phyloP scores from a whole-genome alignment of 345 rosid species.

The Arabidopsis suecica region DNA sequence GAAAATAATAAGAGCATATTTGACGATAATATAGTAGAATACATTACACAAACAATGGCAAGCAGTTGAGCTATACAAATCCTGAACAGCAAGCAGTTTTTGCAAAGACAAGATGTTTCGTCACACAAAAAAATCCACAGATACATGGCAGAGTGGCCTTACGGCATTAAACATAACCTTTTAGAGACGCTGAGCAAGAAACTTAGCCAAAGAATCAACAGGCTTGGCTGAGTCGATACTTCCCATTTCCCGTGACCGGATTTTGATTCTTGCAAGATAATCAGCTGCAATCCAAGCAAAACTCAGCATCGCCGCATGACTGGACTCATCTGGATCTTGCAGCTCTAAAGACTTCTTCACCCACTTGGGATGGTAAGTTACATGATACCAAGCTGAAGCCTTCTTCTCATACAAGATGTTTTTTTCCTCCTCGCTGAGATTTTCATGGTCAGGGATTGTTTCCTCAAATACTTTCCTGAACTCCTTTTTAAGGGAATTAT shows the following conservation, averaged over 20 bases:
- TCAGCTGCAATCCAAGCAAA: slow-evolving; percentile 94
- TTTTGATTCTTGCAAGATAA: slow-evolving; percentile 83
- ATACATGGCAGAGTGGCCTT: slow-evolving; percentile 65
- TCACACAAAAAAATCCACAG: slow-evolving; percentile 18
- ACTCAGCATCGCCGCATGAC: slow-evolving; percentile 58
- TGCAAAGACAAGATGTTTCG: not conserved
- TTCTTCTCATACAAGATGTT: slow-evolving; percentile 62
- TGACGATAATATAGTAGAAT: too few relatives aligned
- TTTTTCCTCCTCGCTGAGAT: slow-evolving; percentile 63
- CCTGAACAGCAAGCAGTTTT: slow-evolving; percentile 10
- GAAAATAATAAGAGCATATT: too few relatives aligned
- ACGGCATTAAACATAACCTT: slow-evolving; percentile 41
- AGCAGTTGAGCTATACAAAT: slow-evolving; percentile 15
- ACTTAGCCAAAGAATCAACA: slow-evolving; percentile 62
- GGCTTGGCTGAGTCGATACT: slow-evolving; percentile 61
- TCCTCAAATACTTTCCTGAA: slow-evolving; percentile 67
- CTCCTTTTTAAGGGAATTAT: slow-evolving; percentile 72
- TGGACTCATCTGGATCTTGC: slow-evolving; percentile 50
- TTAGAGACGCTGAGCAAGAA: slow-evolving; percentile 68
- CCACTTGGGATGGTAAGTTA: slow-evolving; percentile 79
- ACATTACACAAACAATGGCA: not conserved
- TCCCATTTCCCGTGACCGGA: slow-evolving; percentile 45
- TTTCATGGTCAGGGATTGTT: slow-evolving; percentile 53
- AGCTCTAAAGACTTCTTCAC: slow-evolving; percentile 58
- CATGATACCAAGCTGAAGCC: slow-evolving; percentile 97